phyloP scores from a whole-genome alignment of 2,329 filamentous ascomycete genomes.

The Aureobasidium melanogenum region DNA sequence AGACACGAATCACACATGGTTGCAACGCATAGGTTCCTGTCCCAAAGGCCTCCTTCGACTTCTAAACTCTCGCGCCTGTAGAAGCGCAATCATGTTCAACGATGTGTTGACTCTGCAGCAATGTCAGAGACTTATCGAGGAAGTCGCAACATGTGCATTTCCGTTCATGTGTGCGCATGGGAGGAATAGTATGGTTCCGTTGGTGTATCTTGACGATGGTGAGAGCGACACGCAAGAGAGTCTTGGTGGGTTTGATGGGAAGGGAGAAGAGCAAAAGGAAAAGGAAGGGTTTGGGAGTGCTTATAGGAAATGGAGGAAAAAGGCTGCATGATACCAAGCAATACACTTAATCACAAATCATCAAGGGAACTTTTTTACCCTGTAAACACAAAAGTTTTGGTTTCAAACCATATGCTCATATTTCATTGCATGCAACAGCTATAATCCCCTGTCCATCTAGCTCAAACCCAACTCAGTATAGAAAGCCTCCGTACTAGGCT shows the following conservation, averaged over 20 bases:
- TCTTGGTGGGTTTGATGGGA: neutral
- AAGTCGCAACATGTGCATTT: conserved; percentile 56
- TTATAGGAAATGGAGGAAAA: conserved; percentile 4
- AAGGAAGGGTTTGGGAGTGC: neutral
- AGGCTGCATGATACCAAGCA: neutral
- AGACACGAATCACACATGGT: conserved; percentile 38
- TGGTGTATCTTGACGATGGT: conserved; percentile 24
- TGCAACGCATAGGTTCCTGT: conserved; percentile 56
- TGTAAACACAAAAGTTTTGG: no score
- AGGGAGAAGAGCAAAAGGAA: no score
- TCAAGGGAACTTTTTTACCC: no score
- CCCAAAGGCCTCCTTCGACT: conserved; percentile 69
- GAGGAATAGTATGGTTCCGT: conserved; percentile 42
- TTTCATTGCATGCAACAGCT: neutral
- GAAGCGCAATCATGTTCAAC: conserved; percentile 82
- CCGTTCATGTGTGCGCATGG: conserved; percentile 83
- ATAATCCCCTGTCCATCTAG: neutral
- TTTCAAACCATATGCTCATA: no score
- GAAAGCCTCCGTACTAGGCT: conserved; percentile 70
- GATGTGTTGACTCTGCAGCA: conserved; percentile 52
- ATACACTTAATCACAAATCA: no score
- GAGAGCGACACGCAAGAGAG: neutral
- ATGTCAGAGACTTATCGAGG: conserved; percentile 49
- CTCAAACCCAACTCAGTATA: conserved; percentile 64
- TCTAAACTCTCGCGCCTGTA: conserved; percentile 66